phyloP scores from a whole-genome alignment of 1,284 basidiomycete genomes.

The Cutaneotrichosporon sp. region DNA sequence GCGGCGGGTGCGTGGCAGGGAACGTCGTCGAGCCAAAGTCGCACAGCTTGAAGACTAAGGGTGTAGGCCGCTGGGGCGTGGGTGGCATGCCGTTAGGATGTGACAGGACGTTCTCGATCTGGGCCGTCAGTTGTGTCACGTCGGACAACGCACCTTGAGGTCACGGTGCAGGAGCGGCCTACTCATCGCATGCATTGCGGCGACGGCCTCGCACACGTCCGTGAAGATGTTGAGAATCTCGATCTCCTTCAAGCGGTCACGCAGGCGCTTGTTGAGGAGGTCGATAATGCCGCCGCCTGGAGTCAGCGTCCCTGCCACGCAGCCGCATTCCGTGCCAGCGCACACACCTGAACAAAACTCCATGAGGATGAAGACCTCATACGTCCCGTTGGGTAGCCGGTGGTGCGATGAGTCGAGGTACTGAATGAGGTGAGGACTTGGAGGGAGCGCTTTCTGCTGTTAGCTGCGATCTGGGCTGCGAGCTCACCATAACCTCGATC shows the following conservation, averaged over 20 bases:
- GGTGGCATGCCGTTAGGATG: conserved; percentile 47
- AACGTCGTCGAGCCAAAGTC: conserved; percentile 95
- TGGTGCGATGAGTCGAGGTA: conserved; percentile 70
- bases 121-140: conserved; percentile 7
- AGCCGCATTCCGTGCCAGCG: background rate
- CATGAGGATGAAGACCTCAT: conserved; percentile 99
- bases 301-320: background rate
- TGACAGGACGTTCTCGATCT: conserved; percentile 91
- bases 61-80: conserved; percentile 58
- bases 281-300: conserved; percentile 97
- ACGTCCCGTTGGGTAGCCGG: conserved; percentile 73
- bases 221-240: conserved; percentile 99
- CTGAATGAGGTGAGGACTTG: conserved; percentile 43
- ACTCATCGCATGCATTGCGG: conserved; percentile 93
- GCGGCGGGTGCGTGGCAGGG: conserved; percentile 67
- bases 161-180: conserved; percentile 87
- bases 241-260: conserved; percentile 87
- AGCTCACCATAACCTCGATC: conserved; percentile 94
- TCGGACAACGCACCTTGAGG: conserved; percentile 64
- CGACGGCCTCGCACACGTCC: conserved; percentile 88
- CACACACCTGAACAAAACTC: conserved; percentile 76
- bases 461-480: conserved; percentile 11
- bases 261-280: conserved; percentile 95
- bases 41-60: conserved; percentile 84
- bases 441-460: conserved; percentile 42